Percentiles rank a stretch among this genome's conserved stretches.
Conservation (phyloP, 805 yeast genomes). For the Kuraishia molischiana region DNA sequence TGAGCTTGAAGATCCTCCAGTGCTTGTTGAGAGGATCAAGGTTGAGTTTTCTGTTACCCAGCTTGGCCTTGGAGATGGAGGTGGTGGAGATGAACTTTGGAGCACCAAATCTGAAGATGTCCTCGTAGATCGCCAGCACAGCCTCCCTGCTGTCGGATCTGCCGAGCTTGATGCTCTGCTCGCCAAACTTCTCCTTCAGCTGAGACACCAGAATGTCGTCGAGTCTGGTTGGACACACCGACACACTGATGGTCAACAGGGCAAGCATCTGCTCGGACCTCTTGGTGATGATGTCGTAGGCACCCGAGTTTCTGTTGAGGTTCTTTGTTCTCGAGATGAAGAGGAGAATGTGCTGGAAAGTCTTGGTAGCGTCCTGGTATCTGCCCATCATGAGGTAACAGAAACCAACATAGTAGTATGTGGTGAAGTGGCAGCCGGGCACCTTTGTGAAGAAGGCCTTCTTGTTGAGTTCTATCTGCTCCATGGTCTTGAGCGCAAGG, state of each 20-base stretch:
- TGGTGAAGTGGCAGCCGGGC: slow-evolving; percentile 37
- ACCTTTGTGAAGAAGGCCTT: slow-evolving; percentile 36
- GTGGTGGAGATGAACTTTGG: slow-evolving; percentile 35
- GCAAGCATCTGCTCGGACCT: slow-evolving; percentile 44
- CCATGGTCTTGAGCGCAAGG: slow-evolving; percentile 37
- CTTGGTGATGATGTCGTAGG: slow-evolving; percentile 35
- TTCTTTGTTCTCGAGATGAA: slow-evolving; percentile 36
- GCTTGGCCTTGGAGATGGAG: slow-evolving; percentile 20
- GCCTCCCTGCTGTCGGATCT: slow-evolving; percentile 29
- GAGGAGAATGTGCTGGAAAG: slow-evolving; percentile 34
- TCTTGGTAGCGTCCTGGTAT: slow-evolving; percentile 39
- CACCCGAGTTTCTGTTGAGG: slow-evolving; percentile 27
- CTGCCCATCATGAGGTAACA: slow-evolving; percentile 40
- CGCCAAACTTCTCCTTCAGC: slow-evolving; percentile 37
- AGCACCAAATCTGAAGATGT: slow-evolving; percentile 33
- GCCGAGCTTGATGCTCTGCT: slow-evolving; percentile 29
- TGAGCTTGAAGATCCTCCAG: slow-evolving; percentile 30
- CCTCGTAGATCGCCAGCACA: slow-evolving; percentile 30
- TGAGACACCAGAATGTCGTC: slow-evolving; percentile 33
- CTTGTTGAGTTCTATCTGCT: slow-evolving; percentile 34
- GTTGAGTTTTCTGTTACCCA: slow-evolving; percentile 16
- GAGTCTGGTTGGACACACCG: slow-evolving; percentile 34
- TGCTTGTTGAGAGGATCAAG: slow-evolving; percentile 33
- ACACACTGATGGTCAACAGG: slow-evolving; percentile 32
- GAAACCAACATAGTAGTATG: slow-evolving; percentile 41